These are phyloP conservation scores for Hymenoscyphus repandus DNA, from an alignment of 2,329 filamentous ascomycete genomes.

Conservation along the genomic window DNA sequence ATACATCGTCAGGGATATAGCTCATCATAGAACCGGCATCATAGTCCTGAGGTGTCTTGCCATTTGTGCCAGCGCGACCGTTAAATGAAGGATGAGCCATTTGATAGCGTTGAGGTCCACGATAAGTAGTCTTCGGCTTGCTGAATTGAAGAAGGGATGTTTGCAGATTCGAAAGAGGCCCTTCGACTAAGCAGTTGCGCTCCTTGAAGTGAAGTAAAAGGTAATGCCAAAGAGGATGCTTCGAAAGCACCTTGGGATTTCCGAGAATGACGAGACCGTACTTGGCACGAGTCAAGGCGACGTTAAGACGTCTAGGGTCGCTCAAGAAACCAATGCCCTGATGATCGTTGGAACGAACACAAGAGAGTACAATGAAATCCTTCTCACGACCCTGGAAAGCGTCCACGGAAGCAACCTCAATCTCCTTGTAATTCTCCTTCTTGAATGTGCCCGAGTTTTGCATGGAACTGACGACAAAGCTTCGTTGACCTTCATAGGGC, in stretches of 20 bases:
- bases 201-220: constrained; percentile 96
- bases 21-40: constrained; percentile 88
- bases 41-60: constrained; percentile 30
- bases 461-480: constrained; percentile 99
- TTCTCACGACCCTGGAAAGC: constrained; percentile 99
- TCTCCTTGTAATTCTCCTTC: constrained; percentile 97
- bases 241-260: constrained; percentile 94
- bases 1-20: constrained; percentile 95
- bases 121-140: constrained; percentile 86
- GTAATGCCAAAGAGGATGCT: constrained; percentile 97
- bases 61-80: constrained; percentile 27
- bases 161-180: constrained; percentile 91
- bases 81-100: constrained; percentile 58
- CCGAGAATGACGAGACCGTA: constrained; percentile 95
- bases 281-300: constrained; percentile 93
- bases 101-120: constrained; percentile 81
- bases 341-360: constrained; percentile 96
- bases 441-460: constrained; percentile 95
- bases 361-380: constrained; percentile 97
- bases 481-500: constrained; percentile 95
- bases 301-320: constrained; percentile 93
- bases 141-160: constrained; percentile 92
- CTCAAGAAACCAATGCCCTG: constrained; percentile 99
- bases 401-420: constrained; percentile 96
- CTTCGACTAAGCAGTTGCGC: constrained; percentile 90